Evolutionary conservation across 306 rosid species (phyloP).

Genomic region (Cicer judaicum): DNA sequence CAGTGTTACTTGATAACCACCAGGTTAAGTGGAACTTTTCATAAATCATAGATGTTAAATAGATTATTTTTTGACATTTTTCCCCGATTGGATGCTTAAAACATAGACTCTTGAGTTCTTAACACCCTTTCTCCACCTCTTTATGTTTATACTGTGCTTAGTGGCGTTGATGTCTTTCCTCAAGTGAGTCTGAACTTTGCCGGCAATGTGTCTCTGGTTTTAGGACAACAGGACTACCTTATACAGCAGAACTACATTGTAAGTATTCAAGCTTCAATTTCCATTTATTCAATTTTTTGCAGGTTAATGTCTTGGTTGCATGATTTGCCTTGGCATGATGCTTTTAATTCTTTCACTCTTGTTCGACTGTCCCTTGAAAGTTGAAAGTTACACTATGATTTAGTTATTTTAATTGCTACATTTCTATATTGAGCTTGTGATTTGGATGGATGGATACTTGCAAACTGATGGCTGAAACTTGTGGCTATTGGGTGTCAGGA

Average conservation of each 20-base stretch:
- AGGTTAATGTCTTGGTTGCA: constrained; percentile 21
- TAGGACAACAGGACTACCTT: constrained; percentile 89
- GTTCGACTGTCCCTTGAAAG: too few relatives aligned
- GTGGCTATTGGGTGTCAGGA: too few relatives aligned
- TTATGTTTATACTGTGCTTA: constrained; percentile 43
- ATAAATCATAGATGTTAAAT: background rate
- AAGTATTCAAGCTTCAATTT: constrained; percentile 46
- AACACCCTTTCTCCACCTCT: constrained; percentile 38
- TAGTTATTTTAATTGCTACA: too few relatives aligned
- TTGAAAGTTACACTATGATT: too few relatives aligned
- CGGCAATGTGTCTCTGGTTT: constrained; percentile 72
- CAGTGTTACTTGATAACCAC: constrained; percentile 65
- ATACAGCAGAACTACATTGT: constrained; percentile 68
- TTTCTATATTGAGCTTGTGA: too few relatives aligned
- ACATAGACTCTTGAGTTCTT: background rate
- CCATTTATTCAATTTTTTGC: constrained; percentile 12
- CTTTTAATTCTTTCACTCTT: too few relatives aligned
- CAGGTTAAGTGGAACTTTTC: constrained; percentile 73
- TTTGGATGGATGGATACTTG: too few relatives aligned
- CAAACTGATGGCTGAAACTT: too few relatives aligned
- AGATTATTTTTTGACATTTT: too few relatives aligned
- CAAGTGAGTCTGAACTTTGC: constrained; percentile 88
- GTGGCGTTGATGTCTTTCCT: constrained; percentile 71
- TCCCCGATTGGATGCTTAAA: constrained; percentile 22
- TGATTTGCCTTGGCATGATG: too few relatives aligned